A percentile compares a stretch with the other conserved stretches of the same genome.
phyloP scores from a whole-genome alignment of 2,329 filamentous ascomycete species.

The Diaporthe sp. region DNA sequence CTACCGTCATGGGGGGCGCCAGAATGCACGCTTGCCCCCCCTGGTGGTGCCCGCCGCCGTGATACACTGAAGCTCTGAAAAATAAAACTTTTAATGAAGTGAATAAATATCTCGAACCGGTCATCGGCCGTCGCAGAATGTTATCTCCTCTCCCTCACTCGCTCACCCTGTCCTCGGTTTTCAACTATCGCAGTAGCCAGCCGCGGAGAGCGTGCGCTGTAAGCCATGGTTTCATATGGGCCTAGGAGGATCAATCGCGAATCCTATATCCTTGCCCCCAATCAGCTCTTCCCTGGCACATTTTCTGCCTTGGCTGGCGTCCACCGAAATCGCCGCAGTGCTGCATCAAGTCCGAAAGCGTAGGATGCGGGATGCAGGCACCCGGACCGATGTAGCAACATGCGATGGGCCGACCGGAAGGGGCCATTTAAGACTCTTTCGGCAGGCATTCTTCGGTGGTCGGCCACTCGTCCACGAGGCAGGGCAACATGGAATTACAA shows the following conservation, averaged over 20 bases:
- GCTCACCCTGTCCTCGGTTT: not conserved
- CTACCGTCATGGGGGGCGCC: not conserved
- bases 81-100: constrained; percentile 27
- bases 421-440: not conserved
- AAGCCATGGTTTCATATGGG: not conserved
- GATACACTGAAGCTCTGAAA: not conserved
- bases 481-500: not conserved
- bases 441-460: not conserved
- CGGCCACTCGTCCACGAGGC: not conserved
- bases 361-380: not conserved
- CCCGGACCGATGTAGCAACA: constrained; percentile 1
- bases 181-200: not conserved
- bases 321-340: not conserved
- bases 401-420: not conserved
- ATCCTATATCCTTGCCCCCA: not conserved
- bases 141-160: not conserved
- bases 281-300: not conserved
- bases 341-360: not conserved
- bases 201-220: not conserved
- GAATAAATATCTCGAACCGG: constrained; percentile 25
- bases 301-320: not conserved
- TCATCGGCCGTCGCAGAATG: constrained; percentile 18
- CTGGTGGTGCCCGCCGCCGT: constrained; percentile 17
- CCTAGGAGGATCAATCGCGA: not conserved
- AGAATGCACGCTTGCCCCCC: constrained; percentile 20